Conservation (phyloP, 2,329 filamentous ascomycete genomes). For the Colletotrichum lentis region DNA sequence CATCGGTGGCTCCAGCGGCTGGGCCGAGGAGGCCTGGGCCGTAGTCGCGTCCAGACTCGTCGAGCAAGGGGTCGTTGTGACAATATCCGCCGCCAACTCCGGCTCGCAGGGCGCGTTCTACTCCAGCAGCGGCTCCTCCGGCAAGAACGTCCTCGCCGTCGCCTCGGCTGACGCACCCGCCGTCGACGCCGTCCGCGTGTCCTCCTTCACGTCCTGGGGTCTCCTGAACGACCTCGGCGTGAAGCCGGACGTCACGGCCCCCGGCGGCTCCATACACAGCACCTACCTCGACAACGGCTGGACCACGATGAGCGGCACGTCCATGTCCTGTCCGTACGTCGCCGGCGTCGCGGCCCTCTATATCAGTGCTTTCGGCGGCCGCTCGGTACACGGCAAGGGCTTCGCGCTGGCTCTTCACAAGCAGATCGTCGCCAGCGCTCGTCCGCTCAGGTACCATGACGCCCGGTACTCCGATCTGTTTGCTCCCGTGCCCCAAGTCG, state of each 20-base stretch:
- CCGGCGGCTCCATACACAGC: slow-evolving; percentile 53
- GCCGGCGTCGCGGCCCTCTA: slow-evolving; percentile 53
- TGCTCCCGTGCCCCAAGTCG: slow-evolving; percentile 51
- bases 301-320: slow-evolving; percentile 56
- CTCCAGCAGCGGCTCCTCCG: slow-evolving; percentile 51
- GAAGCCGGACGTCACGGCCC: slow-evolving; percentile 55
- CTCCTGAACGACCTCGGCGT: slow-evolving; percentile 53
- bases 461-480: slow-evolving; percentile 39
- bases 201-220: slow-evolving; percentile 54
- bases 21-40: slow-evolving; percentile 54
- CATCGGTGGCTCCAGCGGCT: slow-evolving; percentile 51
- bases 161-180: slow-evolving; percentile 49
- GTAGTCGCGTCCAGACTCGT: slow-evolving; percentile 53
- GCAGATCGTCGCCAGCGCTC: slow-evolving; percentile 48
- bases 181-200: slow-evolving; percentile 1
- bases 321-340: slow-evolving; percentile 58
- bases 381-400: slow-evolving; percentile 44
- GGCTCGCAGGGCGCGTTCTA: slow-evolving; percentile 59
- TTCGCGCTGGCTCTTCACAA: slow-evolving; percentile 43
- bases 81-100: slow-evolving; percentile 61
- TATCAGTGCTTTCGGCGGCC: slow-evolving; percentile 46
- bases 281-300: slow-evolving; percentile 52
- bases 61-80: slow-evolving; percentile 57
- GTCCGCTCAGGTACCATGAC: slow-evolving; percentile 42
- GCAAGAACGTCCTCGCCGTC: slow-evolving; percentile 53